Conservation (phyloP, 345 rosid species). For the Gossypium bickii region DNA sequence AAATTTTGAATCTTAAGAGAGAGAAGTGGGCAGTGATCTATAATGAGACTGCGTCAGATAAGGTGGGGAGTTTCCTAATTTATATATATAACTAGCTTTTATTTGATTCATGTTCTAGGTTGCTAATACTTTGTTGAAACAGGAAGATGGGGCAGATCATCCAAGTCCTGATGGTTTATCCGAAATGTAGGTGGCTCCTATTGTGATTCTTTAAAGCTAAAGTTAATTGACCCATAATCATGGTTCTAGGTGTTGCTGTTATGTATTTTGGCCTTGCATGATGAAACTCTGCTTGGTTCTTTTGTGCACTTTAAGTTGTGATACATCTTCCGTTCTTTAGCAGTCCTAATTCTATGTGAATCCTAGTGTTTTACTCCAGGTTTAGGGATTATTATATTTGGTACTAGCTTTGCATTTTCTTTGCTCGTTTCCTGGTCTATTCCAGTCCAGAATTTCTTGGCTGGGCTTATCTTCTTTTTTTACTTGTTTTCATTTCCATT, state of each 20-base stretch:
- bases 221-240: not conserved
- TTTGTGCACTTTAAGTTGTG: not conserved
- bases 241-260: not conserved
- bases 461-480: not conserved
- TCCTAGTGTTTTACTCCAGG: not conserved
- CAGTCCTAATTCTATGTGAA: not conserved
- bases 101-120: slow-evolving; percentile 1
- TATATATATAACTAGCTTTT: slow-evolving; percentile 4
- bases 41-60: slow-evolving; percentile 34
- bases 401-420: not conserved
- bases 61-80: slow-evolving; percentile 35
- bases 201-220: slow-evolving; percentile 1
- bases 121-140: slow-evolving; percentile 31
- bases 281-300: not conserved
- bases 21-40: slow-evolving; percentile 54
- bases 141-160: slow-evolving; percentile 50
- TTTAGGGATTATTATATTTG: not conserved
- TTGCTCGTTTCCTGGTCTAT: not conserved
- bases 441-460: not conserved
- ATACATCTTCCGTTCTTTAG: not conserved
- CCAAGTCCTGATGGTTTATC: slow-evolving; percentile 45
- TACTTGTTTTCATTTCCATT: not conserved
- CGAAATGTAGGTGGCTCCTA: slow-evolving; percentile 46
- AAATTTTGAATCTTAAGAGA: slow-evolving; percentile 52
- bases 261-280: not conserved